Conservation (phyloP, 805 yeast genomes). For the Trichomonascus vanleenenianus region DNA sequence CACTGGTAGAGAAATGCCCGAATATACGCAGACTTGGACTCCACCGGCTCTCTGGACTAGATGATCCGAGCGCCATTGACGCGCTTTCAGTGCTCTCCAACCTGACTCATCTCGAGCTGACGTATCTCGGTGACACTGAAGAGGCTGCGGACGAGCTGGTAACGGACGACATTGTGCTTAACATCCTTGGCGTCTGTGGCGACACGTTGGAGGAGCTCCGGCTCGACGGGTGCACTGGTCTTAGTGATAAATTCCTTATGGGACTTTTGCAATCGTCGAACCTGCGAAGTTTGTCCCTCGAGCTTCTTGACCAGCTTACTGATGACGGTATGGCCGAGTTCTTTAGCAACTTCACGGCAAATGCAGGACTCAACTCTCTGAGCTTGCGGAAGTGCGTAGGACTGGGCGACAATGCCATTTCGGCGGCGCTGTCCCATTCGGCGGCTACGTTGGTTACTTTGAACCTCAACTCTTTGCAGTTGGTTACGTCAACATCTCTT, state of each 20-base stretch:
- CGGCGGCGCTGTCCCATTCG: slow-evolving; percentile 55
- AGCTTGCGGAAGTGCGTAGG: slow-evolving; percentile 59
- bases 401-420: slow-evolving; percentile 55
- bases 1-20: slow-evolving; percentile 51
- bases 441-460: slow-evolving; percentile 59
- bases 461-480: slow-evolving; percentile 64
- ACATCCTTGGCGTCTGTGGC: slow-evolving; percentile 46
- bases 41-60: slow-evolving; percentile 66
- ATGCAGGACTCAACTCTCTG: slow-evolving; percentile 50
- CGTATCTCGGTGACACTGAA: slow-evolving; percentile 31
- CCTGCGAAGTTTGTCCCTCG: slow-evolving; percentile 52
- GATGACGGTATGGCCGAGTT: slow-evolving; percentile 56
- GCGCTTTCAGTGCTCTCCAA: slow-evolving; percentile 54
- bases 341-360: slow-evolving; percentile 44
- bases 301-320: slow-evolving; percentile 54
- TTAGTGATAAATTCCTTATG: slow-evolving; percentile 54
- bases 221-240: slow-evolving; percentile 64
- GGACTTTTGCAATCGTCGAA: slow-evolving; percentile 29
- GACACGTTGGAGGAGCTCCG: slow-evolving; percentile 47
- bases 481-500: slow-evolving; percentile 37
- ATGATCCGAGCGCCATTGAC: slow-evolving; percentile 47
- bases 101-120: slow-evolving; percentile 52
- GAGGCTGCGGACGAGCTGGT: slow-evolving; percentile 44
- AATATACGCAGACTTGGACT: slow-evolving; percentile 51
- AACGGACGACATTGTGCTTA: slow-evolving; percentile 58